phyloP scores from a whole-genome alignment of 495 filamentous ascomycete genomes.

The Podospora pseudocomata region DNA sequence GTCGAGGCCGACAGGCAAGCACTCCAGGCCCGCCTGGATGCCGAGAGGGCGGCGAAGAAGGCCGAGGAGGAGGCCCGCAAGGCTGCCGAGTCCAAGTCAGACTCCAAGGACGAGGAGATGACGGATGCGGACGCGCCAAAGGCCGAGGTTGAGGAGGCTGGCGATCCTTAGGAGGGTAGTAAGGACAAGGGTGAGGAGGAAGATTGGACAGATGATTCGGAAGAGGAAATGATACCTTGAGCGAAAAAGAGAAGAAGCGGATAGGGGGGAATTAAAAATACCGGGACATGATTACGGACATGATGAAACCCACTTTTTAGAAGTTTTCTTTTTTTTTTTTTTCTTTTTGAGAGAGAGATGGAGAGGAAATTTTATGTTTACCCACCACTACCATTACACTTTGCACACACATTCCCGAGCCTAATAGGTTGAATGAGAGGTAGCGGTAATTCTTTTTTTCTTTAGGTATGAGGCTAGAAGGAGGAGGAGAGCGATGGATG shows the following conservation, averaged over 20 bases:
- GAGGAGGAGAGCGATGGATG: too few relatives aligned
- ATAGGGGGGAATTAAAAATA: not conserved
- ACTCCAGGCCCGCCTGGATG: slow-evolving; percentile 69
- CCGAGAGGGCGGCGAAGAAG: slow-evolving; percentile 76
- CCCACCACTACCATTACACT: too few relatives aligned
- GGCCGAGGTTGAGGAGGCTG: slow-evolving; percentile 40
- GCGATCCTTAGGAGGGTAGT: slow-evolving; percentile 17
- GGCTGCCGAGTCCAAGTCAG: slow-evolving; percentile 38
- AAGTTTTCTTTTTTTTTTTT: too few relatives aligned
- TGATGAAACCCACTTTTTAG: too few relatives aligned
- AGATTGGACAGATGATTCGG: not conserved
- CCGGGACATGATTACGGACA: too few relatives aligned
- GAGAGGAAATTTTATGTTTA: too few relatives aligned
- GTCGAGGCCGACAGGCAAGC: slow-evolving; percentile 82
- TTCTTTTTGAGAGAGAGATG: too few relatives aligned
- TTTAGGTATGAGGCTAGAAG: too few relatives aligned
- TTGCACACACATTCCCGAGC: too few relatives aligned
- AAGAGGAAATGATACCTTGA: not conserved
- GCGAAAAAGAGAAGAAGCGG: not conserved
- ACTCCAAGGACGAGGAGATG: slow-evolving; percentile 54
- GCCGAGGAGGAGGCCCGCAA: slow-evolving; percentile 60
- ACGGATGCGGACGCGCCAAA: slow-evolving; percentile 49
- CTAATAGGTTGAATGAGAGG: too few relatives aligned
- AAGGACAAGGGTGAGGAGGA: not conserved
- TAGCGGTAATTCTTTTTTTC: too few relatives aligned